Evolutionary conservation across 2,329 filamentous ascomycete species (phyloP), one percentile per base, ranked within the genome.

Genomic region (Penicillium sp.): DNA sequence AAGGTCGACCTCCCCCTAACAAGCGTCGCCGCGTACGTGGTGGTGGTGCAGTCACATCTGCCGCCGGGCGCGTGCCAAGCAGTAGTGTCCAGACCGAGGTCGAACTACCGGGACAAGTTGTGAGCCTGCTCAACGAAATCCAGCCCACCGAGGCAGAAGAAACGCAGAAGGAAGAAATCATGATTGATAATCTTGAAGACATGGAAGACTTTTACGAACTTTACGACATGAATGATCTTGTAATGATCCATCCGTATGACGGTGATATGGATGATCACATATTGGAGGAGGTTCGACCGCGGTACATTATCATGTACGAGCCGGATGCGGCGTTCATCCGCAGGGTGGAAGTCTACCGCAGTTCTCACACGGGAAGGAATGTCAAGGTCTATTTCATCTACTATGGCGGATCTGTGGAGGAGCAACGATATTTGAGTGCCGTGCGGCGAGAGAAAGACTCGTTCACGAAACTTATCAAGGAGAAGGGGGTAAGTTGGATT

Each of bases 261-360:
- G 90, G 90, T 9, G 93, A 97, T 64, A 86, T 91, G 73, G 93
- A 98, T 66, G 93, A 97, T 64, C 88, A 95, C 65, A 79, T 97
- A n/a, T 78, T 98, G 1, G 91, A 98, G 66, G 93, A 98, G 69
- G 78, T 93, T 47, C 89, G 87, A 62, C 93, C 93, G 27, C 84
- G 87, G 50, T 96, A 96, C 68, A 89, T 98, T 49, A 86, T 98
- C 71, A 97, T 98, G 93, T 98, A 96, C 68, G 93, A 97, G 65
- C 91, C 93, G 1, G 89, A 97, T 56, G 83, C 91, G 3, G 84
- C 91, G 3, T 98, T 98, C 67, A 95, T 97, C 61, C 83, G 93
- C 11, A 79, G 91, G 29, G 86, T 98, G 16, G 93, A 98, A 66
- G 90, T 97, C 1, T 98, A 97, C 69, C 84, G 93, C 31, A 95